Base-by-base conservation (phyloP, 352 stramenopile species). In the Phytopythium sindhum region DNA sequence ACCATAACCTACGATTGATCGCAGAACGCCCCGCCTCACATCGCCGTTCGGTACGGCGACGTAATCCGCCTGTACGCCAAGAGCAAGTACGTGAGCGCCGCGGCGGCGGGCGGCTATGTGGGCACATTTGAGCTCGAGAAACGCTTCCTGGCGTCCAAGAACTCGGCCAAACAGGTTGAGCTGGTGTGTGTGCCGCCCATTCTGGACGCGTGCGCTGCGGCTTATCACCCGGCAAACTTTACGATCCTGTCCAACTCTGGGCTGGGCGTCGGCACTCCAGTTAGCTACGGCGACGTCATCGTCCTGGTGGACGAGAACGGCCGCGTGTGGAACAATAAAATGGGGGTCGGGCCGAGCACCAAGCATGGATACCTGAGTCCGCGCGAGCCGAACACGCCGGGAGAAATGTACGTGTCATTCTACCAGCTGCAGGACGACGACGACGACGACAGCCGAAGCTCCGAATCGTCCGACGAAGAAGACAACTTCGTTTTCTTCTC, bases 311-410 rank as follows among this genome's bases (percentile, higher is more conserved):
- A 95, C 57, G 74, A 81, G 39, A 63, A 68, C 45, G 78, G 76
- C 19, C 67, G 69, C 45, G 83, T 93, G 10, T 95, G 86, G 86
- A 95, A 95, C 74, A 95, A 93, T 77, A 95, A 95, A 62, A 90
- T 91, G 63, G 81, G 86, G 54, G 72, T 86, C 8, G 81, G 81
- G 0, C 84, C 84, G 3, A 90, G 81, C 35, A 88, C 80, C n/a
- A 84, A 86, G 63, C 91, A 90, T 57, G 86, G 86, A 6, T 89
- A 87, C 71, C 88, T 95, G 63, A 80, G 84, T 10, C 82, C 82
- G 2, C 88, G 86, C 45, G 85, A 88, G 28, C 69, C 71, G 23
- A 90, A 93, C 54, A 81, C 73, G 0, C 79, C 84, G 1, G 84
- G 84, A 2, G 84, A 92, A 58, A 95, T 95, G 86, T 87, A 89